Evolutionary conservation across 2,329 filamentous ascomycete genomes (phyloP), one percentile per base, ranked within the genome.

Genomic region (Cladosporium sp.): DNA sequence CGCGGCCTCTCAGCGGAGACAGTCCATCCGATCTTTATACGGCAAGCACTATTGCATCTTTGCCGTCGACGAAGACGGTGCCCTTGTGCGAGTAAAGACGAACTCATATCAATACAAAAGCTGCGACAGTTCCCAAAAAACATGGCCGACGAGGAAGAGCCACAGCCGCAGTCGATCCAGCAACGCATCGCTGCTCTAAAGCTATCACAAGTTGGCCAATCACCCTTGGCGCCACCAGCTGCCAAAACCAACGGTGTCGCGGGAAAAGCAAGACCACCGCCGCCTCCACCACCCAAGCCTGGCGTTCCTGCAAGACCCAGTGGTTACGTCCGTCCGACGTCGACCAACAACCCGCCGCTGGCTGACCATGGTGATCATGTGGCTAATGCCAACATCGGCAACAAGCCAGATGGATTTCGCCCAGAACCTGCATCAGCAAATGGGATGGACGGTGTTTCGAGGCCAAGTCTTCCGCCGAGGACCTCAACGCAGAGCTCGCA

Each of bases 111-210:
- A 12, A 34, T 34, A 34, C 30, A 8, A 34, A 9, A 34, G 5
- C 30, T 34, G 30, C 30, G 30, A 34, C 5, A 30, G 20, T 3
- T 4, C 9, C 36, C n/a, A n/a, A 8, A 7, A 58, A 63, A 15
- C 34, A 68, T 68, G 66, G 64, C 63, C 25, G 66, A 66, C 20
- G 63, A 64, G 25, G 64, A 64, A 52, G 62, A 66, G 43, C 51
- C 60, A 6, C 58, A 58, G 17, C 52, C 58, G 7, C 66, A 60
- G 36, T 75, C 75, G 19, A 76, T 81, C 65, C 74, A 74, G 61
- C 73, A 75, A 50, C 76, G 78, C 59, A 80, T 80, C 58, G 78
- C 78, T 2, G 74, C 76, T 2, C 66, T 81, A 54, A 78, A 80
- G 62, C 70, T 80, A 40, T 73, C 78, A 45, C 73, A 80, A 61